Base-by-base conservation (phyloP, 164 flowering plant genomes). In the Pachysandra terminalis region DNA sequence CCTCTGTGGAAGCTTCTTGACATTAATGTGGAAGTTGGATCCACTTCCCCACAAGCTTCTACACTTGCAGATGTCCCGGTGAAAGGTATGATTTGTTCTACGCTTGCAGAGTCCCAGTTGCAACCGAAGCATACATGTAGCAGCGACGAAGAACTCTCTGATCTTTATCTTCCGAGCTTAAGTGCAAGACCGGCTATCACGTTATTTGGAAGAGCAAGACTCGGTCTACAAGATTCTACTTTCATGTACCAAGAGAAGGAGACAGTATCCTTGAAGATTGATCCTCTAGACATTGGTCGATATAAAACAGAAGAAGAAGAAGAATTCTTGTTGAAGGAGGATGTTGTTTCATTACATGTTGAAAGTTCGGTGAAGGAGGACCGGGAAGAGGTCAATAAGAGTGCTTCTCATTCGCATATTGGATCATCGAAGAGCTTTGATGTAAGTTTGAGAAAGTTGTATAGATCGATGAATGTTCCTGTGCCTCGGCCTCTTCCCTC, bases 401-500 rank as follows among this genome's bases (percentile, higher is more conserved):
- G 69, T 52, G 23, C 40, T 68, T 64, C 66, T 23, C 35, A 8
- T 40, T 69, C 78, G 4, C 21, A 53, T 2, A 61, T 67, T 59
- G 81, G 82, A 19, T 71, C 78, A 6, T 76, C 86, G 14, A 81
- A 65, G 51, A 66, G 75, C 63, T 83, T 75, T 8, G 62, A 64
- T 73, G 84, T 82, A 13, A 74, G 73, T 58, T 51, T 93, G 65
- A 85, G 87, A 68, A 85, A 80, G 72, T 57, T 87, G 65, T 93
- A 90, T 73, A 85, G 96, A 70, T 86, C 88, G 12, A 85, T 81
- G 90, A 83, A 89, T 77, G 86, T 84, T 22, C 85, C 91, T 28
- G 96, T 93, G 25, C 96, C 98, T 70, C 74, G 71, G 69, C 90
- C 89, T 45, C 86, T 93, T 65, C 98, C 95, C 9, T 93, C 96